Base-by-base conservation (phyloP, 163 green algal species). In the Scenedesmus sp. region DNA sequence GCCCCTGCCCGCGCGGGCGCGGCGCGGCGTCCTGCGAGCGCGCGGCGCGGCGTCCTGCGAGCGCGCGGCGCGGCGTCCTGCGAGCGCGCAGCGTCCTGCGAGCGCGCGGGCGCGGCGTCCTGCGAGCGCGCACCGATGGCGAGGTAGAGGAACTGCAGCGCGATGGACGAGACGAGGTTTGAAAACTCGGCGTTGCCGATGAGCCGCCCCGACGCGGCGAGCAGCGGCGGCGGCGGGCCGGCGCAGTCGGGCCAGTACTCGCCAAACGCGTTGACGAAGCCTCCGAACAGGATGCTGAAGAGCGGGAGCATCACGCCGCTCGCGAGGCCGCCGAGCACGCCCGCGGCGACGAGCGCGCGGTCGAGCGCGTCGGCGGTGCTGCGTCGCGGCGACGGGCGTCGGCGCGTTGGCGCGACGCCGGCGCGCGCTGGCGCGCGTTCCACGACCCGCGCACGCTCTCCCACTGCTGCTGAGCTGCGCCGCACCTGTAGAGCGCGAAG, bases 201-300 rank as follows among this genome's bases (percentile, higher is more conserved):
- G 58, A 75, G 75, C 51, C 79, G 51, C 2, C 7, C 58, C 1
- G 34, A 65, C 66, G 75, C 63, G 4, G 17, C n/a, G 45, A 28
- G 26, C 18, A 24, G 33, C 6, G 31, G 45, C 6, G 18, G 64
- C 5, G 63, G 42, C 3, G 33, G 20, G n/a, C 22, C 20, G 22
- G 48, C 60, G 60, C 75, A 82, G 47, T 22, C 4, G 22, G 62
- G 63, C 9, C 69, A 64, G 60, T 63, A 63, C 2, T 3, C 44
- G 5, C 82, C 82, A 58, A 87, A 82, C 29, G 28, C 76, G 64
- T 87, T 78, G 9, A 75, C 79, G 57, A 95, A 86, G 44, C 91
- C 80, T 0, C 90, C 93, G 79, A 97, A 95, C 3, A 97, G 60
- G 13, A 97, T 81, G 2, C 86, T 75, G 45, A 94, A 95, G 1